Percentiles rank a stretch among this genome's conserved stretches.
Conservation (phyloP, 495 filamentous ascomycete species). For the Extremus antarcticus region DNA sequence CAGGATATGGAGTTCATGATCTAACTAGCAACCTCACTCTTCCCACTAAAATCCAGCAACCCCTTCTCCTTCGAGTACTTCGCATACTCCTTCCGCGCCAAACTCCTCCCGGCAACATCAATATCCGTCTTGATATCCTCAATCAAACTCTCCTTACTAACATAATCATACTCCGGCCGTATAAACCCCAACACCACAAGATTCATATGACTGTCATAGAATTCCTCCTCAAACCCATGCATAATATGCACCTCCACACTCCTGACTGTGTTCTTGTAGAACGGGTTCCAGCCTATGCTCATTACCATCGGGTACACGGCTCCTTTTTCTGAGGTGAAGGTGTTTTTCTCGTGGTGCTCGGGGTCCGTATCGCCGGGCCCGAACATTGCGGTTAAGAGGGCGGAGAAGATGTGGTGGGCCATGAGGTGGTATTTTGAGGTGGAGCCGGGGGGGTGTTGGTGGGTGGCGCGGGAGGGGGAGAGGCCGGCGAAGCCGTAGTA, state of each 20-base stretch:
- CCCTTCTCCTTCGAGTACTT: constrained; percentile 41
- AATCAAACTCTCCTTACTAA: constrained; percentile 66
- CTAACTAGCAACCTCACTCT: constrained; percentile 10
- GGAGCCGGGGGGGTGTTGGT: constrained; percentile 4
- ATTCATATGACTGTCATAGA: constrained; percentile 72
- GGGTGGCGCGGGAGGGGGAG: constrained; percentile 10
- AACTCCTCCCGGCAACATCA: constrained; percentile 64
- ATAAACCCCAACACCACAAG: constrained; percentile 78
- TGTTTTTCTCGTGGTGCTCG: background rate
- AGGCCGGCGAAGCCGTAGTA: constrained; percentile 85
- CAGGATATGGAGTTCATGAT: no score
- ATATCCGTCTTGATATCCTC: constrained; percentile 83
- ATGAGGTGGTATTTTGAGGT: constrained; percentile 6
- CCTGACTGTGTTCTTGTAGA: constrained; percentile 76
- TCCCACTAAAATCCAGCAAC: constrained; percentile 24
- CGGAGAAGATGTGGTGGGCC: background rate
- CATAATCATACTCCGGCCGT: constrained; percentile 80
- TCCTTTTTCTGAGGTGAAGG: no score
- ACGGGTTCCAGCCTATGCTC: constrained; percentile 92
- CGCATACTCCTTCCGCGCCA: constrained; percentile 57
- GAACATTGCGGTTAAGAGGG: background rate
- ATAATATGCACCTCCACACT: constrained; percentile 90
- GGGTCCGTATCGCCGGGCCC: background rate
- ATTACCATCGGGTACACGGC: constrained; percentile 78
- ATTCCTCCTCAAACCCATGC: constrained; percentile 60